These are phyloP conservation scores for Neurospora cerealis DNA, from an alignment of 495 filamentous ascomycete genomes.

Conservation along the genomic window DNA sequence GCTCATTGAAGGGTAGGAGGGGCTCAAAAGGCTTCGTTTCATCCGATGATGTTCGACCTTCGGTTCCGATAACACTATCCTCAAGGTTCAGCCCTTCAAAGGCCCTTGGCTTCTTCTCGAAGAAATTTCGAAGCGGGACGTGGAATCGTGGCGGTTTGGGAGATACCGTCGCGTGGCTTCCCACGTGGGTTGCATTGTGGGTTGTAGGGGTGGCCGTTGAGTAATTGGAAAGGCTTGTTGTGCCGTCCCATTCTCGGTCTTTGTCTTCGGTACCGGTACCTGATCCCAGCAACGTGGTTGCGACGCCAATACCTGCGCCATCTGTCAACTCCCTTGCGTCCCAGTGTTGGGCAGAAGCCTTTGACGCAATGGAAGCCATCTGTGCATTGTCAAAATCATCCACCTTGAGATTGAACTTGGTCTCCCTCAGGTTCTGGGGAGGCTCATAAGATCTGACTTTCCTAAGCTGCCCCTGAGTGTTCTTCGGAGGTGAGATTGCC, in stretches of 20 bases:
- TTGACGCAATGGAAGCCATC: background rate
- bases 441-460: background rate
- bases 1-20: slow-evolving; percentile 31
- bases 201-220: background rate
- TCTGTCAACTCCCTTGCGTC: background rate
- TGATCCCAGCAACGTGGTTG: background rate
- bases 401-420: background rate
- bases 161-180: background rate
- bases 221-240: background rate
- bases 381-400: background rate
- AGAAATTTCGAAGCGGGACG: background rate
- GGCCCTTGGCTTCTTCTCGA: background rate
- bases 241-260: background rate
- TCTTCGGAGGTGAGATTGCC: background rate
- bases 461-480: background rate
- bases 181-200: background rate
- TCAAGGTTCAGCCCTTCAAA: background rate
- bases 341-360: background rate
- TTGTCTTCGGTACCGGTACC: background rate
- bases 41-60: background rate
- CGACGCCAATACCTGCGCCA: background rate
- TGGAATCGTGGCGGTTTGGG: background rate
- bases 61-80: background rate
- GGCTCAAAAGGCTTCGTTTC: slow-evolving; percentile 14
- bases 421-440: background rate